Conservation (phyloP, 78 protist genomes). For the Thecamonas trahens region DNA sequence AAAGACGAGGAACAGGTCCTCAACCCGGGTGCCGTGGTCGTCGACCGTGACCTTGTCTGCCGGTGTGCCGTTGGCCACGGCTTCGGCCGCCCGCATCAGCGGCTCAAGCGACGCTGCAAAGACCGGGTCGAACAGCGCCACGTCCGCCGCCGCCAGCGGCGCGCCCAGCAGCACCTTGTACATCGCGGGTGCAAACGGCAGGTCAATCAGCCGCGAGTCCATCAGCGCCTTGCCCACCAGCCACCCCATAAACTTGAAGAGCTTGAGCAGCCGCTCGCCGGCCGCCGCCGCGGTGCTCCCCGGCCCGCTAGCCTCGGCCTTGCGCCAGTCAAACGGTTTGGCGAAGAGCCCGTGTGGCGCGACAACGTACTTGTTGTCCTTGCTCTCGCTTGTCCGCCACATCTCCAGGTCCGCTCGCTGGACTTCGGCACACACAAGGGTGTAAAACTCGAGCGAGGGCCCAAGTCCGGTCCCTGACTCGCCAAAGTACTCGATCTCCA, state of each 20-base stretch:
- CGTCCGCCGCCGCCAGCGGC: not conserved
- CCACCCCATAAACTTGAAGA: constrained; percentile 19
- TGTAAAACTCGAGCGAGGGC: constrained; percentile 80
- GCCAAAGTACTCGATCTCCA: constrained; percentile 58
- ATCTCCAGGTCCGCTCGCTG: constrained; percentile 12
- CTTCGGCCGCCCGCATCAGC: not conserved
- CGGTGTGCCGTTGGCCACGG: not conserved
- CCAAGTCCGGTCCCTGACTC: constrained; percentile 81
- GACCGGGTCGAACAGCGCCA: not conserved
- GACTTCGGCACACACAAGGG: constrained; percentile 38
- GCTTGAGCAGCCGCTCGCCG: not conserved
- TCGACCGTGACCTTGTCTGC: not conserved
- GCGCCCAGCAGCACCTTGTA: not conserved
- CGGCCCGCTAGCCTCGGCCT: not conserved
- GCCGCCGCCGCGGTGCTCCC: not conserved
- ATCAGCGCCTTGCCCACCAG: constrained; percentile 57
- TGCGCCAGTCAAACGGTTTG: not conserved
- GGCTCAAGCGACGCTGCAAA: not conserved
- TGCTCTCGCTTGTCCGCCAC: constrained; percentile 25
- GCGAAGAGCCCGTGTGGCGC: constrained; percentile 33
- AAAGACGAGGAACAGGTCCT: constrained; percentile 26
- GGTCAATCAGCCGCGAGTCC: constrained; percentile 46
- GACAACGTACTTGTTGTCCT: not conserved
- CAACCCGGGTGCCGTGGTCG: constrained; percentile 18
- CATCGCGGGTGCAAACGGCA: constrained; percentile 6